Evolutionary conservation across 495 filamentous ascomycete genomes (phyloP).

Genomic region (Evansstolkia leycettana): DNA sequence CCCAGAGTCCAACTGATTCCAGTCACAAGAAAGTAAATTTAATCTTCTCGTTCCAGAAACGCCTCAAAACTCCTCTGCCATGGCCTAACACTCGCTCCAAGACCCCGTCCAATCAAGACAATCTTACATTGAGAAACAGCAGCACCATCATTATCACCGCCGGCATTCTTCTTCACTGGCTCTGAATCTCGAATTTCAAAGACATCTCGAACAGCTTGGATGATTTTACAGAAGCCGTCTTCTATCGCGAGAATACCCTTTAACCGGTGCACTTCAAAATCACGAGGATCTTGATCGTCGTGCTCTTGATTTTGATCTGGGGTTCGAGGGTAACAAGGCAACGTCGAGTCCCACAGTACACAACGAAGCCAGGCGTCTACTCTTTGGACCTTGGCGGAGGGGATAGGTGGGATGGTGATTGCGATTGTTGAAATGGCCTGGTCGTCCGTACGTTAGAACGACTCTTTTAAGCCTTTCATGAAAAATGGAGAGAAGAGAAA

Average conservation of each 20-base stretch:
- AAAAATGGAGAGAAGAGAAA: background rate
- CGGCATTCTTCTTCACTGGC: conserved; percentile 17
- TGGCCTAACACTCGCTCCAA: conserved; percentile 27
- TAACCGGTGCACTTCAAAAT: conserved; percentile 69
- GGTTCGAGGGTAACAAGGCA: conserved; percentile 31
- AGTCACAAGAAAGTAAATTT: too few species aligned
- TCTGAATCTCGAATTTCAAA: conserved; percentile 75
- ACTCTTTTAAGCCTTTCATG: background rate
- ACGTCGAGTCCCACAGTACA: conserved; percentile 65
- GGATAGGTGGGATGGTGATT: conserved; percentile 47
- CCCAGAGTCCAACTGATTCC: too few species aligned
- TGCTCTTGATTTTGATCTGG: conserved; percentile 1
- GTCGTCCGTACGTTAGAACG: background rate
- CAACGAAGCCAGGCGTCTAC: conserved; percentile 77
- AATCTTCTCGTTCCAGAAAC: conserved; percentile 10
- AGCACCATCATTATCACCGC: conserved; percentile 9
- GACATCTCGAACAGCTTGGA: conserved; percentile 86
- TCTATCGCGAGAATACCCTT: conserved; percentile 61
- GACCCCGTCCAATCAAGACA: conserved; percentile 63
- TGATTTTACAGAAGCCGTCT: conserved; percentile 55
- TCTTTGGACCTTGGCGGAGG: conserved; percentile 34
- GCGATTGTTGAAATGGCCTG: conserved; percentile 84
- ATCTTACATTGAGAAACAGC: conserved; percentile 46
- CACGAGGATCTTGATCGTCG: conserved; percentile 4
- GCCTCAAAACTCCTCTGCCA: conserved; percentile 25